Percentiles rank a stretch among this genome's conserved stretches.
These are phyloP conservation scores for Tilletia indica DNA, from an alignment of 1,284 basidiomycete species.

Conservation along the genomic window DNA sequence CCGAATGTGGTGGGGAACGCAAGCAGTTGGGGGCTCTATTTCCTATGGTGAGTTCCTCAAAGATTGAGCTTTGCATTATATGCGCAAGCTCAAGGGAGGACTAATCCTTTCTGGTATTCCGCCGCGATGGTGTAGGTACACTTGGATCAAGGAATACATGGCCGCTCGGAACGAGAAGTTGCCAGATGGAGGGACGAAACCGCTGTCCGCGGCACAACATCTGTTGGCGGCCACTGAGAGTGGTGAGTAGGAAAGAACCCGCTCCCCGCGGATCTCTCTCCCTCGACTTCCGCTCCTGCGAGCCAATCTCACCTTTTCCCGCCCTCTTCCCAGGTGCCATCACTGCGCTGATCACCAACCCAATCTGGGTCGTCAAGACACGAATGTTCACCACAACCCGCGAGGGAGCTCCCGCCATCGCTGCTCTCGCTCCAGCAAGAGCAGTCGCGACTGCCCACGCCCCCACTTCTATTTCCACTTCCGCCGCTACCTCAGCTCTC, in stretches of 20 bases:
- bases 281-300: conserved; percentile 8
- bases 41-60: conserved; percentile 75
- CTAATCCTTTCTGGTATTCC: not conserved
- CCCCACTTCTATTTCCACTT: not conserved
- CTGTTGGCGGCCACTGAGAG: conserved; percentile 90
- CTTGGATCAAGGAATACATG: conserved; percentile 75
- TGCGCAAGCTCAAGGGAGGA: too few species aligned
- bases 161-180: conserved; percentile 26
- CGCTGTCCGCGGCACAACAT: conserved; percentile 74
- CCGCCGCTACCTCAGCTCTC: conserved; percentile 19
- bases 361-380: conserved; percentile 97
- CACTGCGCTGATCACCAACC: conserved; percentile 93
- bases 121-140: conserved; percentile 68
- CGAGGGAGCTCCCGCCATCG: conserved; percentile 63
- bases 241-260: conserved; percentile 61
- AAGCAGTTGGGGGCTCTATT: conserved; percentile 96
- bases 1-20: conserved; percentile 94
- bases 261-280: not conserved
- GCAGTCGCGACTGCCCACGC: not conserved
- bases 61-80: too few species aligned
- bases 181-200: conserved; percentile 22
- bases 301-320: conserved; percentile 61
- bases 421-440: not conserved
- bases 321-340: conserved; percentile 61
- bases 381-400: conserved; percentile 84